Evolutionary conservation across 1,284 basidiomycete genomes (phyloP), one percentile per base, ranked within the genome.

Genomic region (Ustilago loliicola): DNA sequence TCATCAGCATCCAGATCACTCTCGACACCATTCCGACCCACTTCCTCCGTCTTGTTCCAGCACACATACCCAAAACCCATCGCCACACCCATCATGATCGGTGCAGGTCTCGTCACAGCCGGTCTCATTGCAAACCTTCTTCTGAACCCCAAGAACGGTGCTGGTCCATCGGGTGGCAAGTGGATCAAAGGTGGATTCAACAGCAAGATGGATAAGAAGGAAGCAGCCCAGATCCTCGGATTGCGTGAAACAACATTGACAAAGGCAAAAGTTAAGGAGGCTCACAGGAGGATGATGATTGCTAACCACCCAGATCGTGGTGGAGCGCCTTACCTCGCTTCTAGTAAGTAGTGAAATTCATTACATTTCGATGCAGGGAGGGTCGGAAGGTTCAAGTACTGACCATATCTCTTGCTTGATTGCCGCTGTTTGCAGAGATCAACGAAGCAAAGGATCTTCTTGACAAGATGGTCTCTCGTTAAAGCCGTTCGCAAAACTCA

Each of bases 111-210:
- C n/a, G 76, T 84, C 27, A 79, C 72, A 7, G 83, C 79, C 30
- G 84, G 84, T 19, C 56, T 86, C 17, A 57, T 75, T 4, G 83
- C 84, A 6, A 78, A 79, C 11, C 54, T 81, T 25, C 69, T 85
- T 36, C 68, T 81, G 60, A 61, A 64, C 30, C 61, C 76, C 17
- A 71, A 72, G 21, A 69, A 88, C 88, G 36, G 92, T 10, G 63
- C 69, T 3, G 75, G 72, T 7, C 61, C 82, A 1, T 48, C 90
- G 13, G 92, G 91, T 7, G 92, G 95, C 54, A 91, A 96, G 86
- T 98, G 94, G 91, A 91, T 90, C 54, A 94, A 93, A 87, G 96
- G 96, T 69, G 96, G 96, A 1, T 99, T 99, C 91, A 93, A 92
- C 86, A 89, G 90, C 17, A 97, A 95, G 89, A 98, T 98, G 95